These are phyloP conservation scores for Ganoderma boninense DNA, from an alignment of 1,284 basidiomycete species.

Conservation along the genomic window DNA sequence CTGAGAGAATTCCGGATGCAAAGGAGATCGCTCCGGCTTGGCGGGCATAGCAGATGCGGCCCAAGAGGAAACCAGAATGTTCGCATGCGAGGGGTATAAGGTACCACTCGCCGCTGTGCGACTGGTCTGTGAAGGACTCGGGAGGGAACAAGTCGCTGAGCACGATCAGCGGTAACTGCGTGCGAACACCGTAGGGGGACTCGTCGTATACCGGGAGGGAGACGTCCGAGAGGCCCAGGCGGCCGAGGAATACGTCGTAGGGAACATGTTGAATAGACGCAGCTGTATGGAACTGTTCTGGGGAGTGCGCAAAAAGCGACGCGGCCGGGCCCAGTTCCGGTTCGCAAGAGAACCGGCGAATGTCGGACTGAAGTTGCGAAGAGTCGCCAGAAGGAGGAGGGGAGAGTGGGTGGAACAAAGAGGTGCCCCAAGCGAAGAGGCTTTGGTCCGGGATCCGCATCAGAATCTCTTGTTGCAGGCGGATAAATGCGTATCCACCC, in stretches of 20 bases:
- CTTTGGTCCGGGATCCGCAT: not conserved
- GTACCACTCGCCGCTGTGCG: not conserved
- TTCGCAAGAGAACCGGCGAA: not conserved
- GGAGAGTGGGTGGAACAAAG: not conserved
- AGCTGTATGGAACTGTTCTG: not conserved
- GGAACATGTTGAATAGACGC: not conserved
- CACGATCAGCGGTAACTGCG: not conserved
- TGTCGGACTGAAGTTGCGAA: not conserved
- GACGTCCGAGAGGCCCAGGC: not conserved
- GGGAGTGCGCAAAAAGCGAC: slow-evolving; percentile 5
- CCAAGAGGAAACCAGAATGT: not conserved
- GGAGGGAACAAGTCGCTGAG: not conserved
- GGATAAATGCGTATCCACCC: not conserved
- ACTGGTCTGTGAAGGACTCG: not conserved
- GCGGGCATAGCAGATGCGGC: not conserved
- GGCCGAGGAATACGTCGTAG: slow-evolving; percentile 3
- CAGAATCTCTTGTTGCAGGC: not conserved
- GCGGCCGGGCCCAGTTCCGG: not conserved
- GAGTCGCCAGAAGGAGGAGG: not conserved
- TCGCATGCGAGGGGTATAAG: slow-evolving; percentile 2
- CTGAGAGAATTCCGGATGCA: not conserved
- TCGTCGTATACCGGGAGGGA: not conserved
- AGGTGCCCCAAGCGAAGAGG: slow-evolving; percentile 7
- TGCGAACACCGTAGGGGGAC: not conserved
- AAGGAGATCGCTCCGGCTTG: not conserved